phyloP scores from a whole-genome alignment of 257 asterid species.

The Linderniella brevidens region DNA sequence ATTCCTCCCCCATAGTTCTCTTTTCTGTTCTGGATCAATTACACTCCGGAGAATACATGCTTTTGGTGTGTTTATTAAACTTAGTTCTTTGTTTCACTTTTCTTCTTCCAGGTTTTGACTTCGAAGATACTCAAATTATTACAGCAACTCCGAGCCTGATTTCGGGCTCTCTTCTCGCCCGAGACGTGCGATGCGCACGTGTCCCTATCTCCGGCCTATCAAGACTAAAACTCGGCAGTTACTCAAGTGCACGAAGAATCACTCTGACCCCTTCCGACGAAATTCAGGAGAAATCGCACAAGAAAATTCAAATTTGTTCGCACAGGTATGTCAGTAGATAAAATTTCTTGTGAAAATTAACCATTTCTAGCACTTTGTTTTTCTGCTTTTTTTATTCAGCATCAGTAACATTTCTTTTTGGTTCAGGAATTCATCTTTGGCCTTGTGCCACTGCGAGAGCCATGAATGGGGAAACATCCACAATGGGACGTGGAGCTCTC shows the following conservation, averaged over 20 bases:
- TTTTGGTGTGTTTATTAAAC: neutral
- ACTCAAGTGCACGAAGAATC: conserved; percentile 49
- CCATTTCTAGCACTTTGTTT: conserved; percentile 1
- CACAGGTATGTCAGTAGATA: conserved; percentile 39
- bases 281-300: conserved; percentile 41
- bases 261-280: conserved; percentile 46
- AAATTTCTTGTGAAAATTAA: neutral
- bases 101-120: conserved; percentile 31
- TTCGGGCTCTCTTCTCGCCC: conserved; percentile 21
- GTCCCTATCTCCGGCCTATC: conserved; percentile 48
- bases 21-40: neutral
- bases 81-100: conserved; percentile 3
- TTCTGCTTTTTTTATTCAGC: conserved; percentile 4
- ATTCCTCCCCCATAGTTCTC: too few species aligned
- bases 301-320: conserved; percentile 51
- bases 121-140: conserved; percentile 32
- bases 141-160: conserved; percentile 36
- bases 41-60: neutral
- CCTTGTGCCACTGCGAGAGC: conserved; percentile 45
- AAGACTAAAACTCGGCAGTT: conserved; percentile 52
- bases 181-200: conserved; percentile 50
- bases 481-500: conserved; percentile 41
- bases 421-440: conserved; percentile 69
- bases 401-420: conserved; percentile 2
- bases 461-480: conserved; percentile 56